phyloP scores from a whole-genome alignment of 2,329 filamentous ascomycete species.

The Sarocladium kiliense region DNA sequence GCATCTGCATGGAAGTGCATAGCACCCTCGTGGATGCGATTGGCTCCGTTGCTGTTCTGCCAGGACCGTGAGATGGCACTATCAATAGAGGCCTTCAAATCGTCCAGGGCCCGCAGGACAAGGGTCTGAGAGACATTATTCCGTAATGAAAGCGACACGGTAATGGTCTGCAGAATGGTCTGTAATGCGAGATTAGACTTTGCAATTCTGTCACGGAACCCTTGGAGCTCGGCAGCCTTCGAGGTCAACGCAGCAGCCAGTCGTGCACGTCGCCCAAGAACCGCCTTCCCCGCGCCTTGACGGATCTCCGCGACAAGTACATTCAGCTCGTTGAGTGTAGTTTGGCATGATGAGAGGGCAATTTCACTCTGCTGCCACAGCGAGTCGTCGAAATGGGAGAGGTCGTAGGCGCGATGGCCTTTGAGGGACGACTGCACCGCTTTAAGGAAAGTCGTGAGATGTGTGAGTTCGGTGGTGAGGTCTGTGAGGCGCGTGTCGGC shows the following conservation, averaged over 20 bases:
- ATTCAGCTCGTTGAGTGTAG: constrained; percentile 15
- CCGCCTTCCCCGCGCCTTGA: constrained; percentile 7
- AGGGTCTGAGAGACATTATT: constrained; percentile 14
- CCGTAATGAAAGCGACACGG: constrained; percentile 16
- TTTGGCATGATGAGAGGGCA: constrained; percentile 16
- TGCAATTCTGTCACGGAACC: constrained; percentile 20
- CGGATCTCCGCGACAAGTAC: background rate
- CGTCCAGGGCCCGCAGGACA: constrained; percentile 15
- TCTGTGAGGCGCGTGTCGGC: constrained; percentile 14
- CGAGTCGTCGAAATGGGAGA: constrained; percentile 16
- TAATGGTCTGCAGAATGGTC: constrained; percentile 21
- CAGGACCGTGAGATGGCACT: constrained; percentile 15
- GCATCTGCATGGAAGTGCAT: background rate
- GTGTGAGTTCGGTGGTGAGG: constrained; percentile 16
- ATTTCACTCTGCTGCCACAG: constrained; percentile 19
- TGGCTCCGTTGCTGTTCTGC: constrained; percentile 12
- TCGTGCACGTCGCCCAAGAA: constrained; percentile 13
- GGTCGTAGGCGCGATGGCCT: constrained; percentile 15
- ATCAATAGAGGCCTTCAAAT: constrained; percentile 17
- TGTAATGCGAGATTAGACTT: constrained; percentile 22
- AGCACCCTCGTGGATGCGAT: background rate
- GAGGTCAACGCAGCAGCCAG: constrained; percentile 15
- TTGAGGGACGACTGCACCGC: constrained; percentile 17
- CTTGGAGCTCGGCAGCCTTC: constrained; percentile 14
- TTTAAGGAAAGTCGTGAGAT: constrained; percentile 16